Percentiles rank a stretch among this genome's conserved stretches.
These are phyloP conservation scores for Prunus davidiana DNA, from an alignment of 306 rosid species.

Conservation along the genomic window DNA sequence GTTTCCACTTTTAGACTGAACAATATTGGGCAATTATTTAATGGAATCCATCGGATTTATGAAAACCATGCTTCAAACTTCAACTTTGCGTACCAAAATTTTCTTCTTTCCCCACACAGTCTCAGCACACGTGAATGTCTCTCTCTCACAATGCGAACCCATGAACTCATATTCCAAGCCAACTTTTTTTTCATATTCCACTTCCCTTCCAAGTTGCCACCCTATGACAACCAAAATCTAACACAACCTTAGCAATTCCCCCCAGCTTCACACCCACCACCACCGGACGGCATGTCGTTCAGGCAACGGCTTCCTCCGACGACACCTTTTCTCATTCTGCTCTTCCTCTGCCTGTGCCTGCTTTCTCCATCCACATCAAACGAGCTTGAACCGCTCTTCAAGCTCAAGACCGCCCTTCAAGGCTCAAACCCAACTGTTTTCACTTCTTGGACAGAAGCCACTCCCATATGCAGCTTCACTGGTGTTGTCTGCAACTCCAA, in stretches of 20 bases:
- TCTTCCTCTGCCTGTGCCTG: conserved; percentile 33
- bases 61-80: conserved; percentile 4
- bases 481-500: conserved; percentile 57
- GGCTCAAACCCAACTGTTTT: conserved; percentile 33
- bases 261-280: not conserved
- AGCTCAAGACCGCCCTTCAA: conserved; percentile 47
- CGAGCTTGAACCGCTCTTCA: conserved; percentile 49
- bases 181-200: not conserved
- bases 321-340: conserved; percentile 21
- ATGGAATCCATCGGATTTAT: not conserved
- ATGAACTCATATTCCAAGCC: conserved; percentile 14
- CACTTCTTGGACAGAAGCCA: conserved; percentile 47
- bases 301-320: conserved; percentile 16
- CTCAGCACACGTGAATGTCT: not conserved
- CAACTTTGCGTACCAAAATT: not conserved
- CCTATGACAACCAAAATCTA: not conserved
- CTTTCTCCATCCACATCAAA: conserved; percentile 28
- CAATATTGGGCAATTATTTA: not conserved
- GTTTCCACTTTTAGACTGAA: no score
- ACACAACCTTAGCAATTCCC: not conserved
- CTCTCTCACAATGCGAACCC: conserved; percentile 12
- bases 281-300: conserved; percentile 38
- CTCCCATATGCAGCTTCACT: conserved; percentile 43
- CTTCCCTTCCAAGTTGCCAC: not conserved
- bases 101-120: not conserved